These are phyloP conservation scores for Aquilaria malaccensis DNA, from an alignment of 345 rosid species.

Conservation along the genomic window DNA sequence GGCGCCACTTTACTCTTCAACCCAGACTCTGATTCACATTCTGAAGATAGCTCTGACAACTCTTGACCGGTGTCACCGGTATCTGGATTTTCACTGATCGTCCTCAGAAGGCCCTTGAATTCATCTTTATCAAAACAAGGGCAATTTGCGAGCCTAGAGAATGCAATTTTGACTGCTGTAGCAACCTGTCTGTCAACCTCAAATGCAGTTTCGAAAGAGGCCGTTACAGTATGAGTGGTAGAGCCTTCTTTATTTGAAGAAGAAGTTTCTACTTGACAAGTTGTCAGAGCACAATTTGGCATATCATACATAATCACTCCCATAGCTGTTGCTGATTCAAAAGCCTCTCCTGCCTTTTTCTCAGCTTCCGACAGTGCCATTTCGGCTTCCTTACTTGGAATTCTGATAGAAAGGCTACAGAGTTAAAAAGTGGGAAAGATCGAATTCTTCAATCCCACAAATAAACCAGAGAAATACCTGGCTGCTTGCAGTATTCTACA, in stretches of 20 bases:
- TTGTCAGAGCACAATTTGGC: slow-evolving; percentile 56
- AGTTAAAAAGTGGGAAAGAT: slow-evolving; percentile 3
- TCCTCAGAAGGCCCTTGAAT: slow-evolving; percentile 55
- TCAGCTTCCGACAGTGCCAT: slow-evolving; percentile 51
- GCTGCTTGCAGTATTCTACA: slow-evolving; percentile 83
- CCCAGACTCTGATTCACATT: slow-evolving; percentile 54
- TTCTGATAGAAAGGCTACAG: slow-evolving; percentile 33
- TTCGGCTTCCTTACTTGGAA: slow-evolving; percentile 73
- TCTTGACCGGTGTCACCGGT: slow-evolving; percentile 32
- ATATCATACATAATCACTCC: slow-evolving; percentile 86
- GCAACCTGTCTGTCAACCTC: slow-evolving; percentile 95
- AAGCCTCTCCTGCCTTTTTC: slow-evolving; percentile 70
- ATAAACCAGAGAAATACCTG: slow-evolving; percentile 35
- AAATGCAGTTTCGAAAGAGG: slow-evolving; percentile 86
- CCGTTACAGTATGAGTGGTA: slow-evolving; percentile 65
- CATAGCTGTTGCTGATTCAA: slow-evolving; percentile 75
- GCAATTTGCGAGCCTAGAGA: slow-evolving; percentile 49
- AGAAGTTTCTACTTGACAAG: slow-evolving; percentile 44
- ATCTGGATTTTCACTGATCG: slow-evolving; percentile 75
- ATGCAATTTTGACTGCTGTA: slow-evolving; percentile 79
- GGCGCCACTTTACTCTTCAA: slow-evolving; percentile 32
- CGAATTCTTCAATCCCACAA: neutral
- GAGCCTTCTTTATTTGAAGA: slow-evolving; percentile 39
- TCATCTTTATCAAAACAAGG: slow-evolving; percentile 59
- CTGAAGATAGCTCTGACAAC: slow-evolving; percentile 39